Evolutionary conservation across 164 flowering plant genomes (phyloP).

Genomic region (Cinnamomum chago): DNA sequence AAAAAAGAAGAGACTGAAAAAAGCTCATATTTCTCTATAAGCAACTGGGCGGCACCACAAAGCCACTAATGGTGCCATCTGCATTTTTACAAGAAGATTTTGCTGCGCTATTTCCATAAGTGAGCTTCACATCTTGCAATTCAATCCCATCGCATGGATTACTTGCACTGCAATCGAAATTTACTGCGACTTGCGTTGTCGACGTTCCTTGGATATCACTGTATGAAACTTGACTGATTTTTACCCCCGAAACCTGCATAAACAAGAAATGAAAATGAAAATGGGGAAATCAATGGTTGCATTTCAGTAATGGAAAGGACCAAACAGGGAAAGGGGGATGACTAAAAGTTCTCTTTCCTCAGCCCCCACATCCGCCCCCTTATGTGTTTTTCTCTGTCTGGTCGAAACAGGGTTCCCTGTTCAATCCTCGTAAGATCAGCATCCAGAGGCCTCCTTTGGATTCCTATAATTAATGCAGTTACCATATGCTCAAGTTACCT

Average conservation of each 20-base stretch:
- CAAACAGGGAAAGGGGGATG: no score
- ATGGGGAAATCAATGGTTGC: background rate
- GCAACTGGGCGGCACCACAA: slow-evolving; percentile 18
- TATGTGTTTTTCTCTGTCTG: no score
- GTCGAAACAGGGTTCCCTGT: no score
- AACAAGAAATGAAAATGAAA: background rate
- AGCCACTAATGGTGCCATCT: slow-evolving; percentile 12
- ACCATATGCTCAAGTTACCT: no score
- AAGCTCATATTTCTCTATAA: slow-evolving; percentile 4
- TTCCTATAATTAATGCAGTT: no score
- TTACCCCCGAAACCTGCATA: slow-evolving; percentile 33
- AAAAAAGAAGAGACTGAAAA: no score
- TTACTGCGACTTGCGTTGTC: slow-evolving; percentile 40
- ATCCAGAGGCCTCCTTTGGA: no score
- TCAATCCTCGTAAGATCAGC: no score
- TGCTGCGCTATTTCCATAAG: slow-evolving; percentile 23
- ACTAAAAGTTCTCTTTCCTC: no score
- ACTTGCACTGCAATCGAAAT: slow-evolving; percentile 40
- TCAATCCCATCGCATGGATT: slow-evolving; percentile 38
- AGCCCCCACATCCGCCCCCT: no score
- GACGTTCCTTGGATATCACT: slow-evolving; percentile 45
- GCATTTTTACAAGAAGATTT: slow-evolving; percentile 26
- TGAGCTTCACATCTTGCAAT: slow-evolving; percentile 38
- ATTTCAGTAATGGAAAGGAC: no score
- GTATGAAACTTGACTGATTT: slow-evolving; percentile 36